Percentiles rank a stretch among this genome's conserved stretches.
Evolutionary conservation across 164 flowering plant genomes (phyloP).

Genomic region (Vitis vinifera): DNA sequence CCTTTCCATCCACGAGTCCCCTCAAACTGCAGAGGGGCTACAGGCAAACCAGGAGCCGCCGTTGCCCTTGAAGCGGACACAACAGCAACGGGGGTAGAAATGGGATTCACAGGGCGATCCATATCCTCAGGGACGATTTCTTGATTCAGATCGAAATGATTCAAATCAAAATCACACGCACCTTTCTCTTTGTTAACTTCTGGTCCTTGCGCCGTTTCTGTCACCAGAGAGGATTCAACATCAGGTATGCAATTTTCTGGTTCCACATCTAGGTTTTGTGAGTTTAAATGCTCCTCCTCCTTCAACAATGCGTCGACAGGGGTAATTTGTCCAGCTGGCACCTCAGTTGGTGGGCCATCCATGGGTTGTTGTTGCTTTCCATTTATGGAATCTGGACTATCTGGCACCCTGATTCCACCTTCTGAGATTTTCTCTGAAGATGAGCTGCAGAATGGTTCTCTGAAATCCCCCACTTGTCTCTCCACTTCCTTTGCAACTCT

Average conservation of each 20-base stretch:
- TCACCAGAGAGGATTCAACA: constrained; percentile 42
- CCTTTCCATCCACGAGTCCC: constrained; percentile 83
- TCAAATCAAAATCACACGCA: constrained; percentile 56
- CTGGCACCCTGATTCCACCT: constrained; percentile 36
- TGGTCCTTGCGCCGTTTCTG: constrained; percentile 49
- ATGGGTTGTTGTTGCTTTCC: constrained; percentile 30
- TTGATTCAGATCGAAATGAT: constrained; percentile 41
- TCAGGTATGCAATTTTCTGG: constrained; percentile 29
- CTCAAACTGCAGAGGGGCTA: constrained; percentile 59
- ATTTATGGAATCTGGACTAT: constrained; percentile 58
- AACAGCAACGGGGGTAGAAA: constrained; percentile 43
- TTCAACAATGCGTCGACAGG: constrained; percentile 28
- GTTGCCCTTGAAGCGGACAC: constrained; percentile 68
- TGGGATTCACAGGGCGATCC: constrained; percentile 35
- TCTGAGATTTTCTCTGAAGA: constrained; percentile 52
- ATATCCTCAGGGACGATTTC: constrained; percentile 59
- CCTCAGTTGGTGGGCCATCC: constrained; percentile 29
- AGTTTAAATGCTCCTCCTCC: constrained; percentile 22
- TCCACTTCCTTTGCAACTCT: constrained; percentile 80
- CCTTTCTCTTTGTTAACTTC: constrained; percentile 34
- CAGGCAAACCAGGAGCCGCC: constrained; percentile 50
- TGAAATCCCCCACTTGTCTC: constrained; percentile 56
- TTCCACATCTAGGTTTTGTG: constrained; percentile 24
- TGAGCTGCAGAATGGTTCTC: constrained; percentile 57
- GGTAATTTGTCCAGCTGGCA: constrained; percentile 19